Evolutionary conservation across 257 asterid species (phyloP).

Genomic region (Nicotiana attenuata): DNA sequence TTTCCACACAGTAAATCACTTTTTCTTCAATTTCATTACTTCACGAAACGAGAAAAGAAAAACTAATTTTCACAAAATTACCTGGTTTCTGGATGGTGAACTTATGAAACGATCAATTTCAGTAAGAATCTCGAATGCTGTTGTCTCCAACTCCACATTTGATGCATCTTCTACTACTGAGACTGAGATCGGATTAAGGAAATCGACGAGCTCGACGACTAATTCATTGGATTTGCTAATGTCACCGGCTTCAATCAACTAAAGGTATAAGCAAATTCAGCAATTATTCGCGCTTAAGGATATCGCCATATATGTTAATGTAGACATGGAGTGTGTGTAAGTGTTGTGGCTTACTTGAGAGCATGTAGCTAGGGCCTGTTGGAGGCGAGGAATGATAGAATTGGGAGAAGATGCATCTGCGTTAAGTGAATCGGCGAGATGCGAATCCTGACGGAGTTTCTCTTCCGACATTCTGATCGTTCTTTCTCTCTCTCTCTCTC

Average conservation of each 20-base stretch:
- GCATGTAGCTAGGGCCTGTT: conserved; percentile 45
- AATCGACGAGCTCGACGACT: conserved; percentile 39
- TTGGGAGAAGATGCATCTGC: not conserved
- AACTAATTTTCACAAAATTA: not conserved
- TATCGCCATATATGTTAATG: not conserved
- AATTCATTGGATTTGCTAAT: conserved; percentile 31
- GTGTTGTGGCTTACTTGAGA: conserved; percentile 27
- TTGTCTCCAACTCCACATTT: conserved; percentile 24
- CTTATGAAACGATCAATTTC: conserved; percentile 41
- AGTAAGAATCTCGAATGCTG: conserved; percentile 38
- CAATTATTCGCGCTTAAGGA: not conserved
- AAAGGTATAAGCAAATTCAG: conserved; percentile 8
- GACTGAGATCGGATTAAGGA: conserved; percentile 43
- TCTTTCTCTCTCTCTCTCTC: not conserved
- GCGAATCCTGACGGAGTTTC: not conserved
- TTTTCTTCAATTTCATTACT: not conserved
- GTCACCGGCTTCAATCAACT: conserved; percentile 55
- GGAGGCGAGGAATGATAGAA: conserved; percentile 21
- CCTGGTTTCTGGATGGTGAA: conserved; percentile 52
- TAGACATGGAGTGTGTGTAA: not conserved
- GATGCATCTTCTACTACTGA: conserved; percentile 23
- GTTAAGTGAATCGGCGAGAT: not conserved
- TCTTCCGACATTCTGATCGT: conserved; percentile 12
- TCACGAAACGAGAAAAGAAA: not conserved
- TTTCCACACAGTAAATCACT: not conserved